These are phyloP conservation scores for Apiospora saccharicola DNA, from an alignment of 2,329 filamentous ascomycete species.

Conservation along the genomic window DNA sequence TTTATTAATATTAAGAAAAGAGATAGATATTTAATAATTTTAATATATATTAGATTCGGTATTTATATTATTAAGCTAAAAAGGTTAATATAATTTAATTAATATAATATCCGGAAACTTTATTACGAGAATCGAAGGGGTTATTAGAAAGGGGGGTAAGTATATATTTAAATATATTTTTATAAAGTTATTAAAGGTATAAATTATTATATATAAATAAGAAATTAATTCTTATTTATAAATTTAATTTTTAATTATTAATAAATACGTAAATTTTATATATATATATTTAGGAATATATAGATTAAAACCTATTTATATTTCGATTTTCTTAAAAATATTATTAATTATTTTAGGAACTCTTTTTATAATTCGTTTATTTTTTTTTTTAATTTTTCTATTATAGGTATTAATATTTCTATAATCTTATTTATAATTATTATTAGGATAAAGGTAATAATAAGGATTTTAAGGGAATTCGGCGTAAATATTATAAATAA, in stretches of 20 bases:
- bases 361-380: too few relatives aligned
- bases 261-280: neutral
- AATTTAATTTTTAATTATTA: neutral
- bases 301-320: neutral
- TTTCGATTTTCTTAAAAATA: neutral
- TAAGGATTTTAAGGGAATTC: neutral
- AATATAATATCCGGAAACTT: neutral
- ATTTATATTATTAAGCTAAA: neutral
- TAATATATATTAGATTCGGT: neutral
- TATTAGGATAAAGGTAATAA: neutral
- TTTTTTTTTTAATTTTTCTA: too few relatives aligned
- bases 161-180: too few relatives aligned
- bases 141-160: too few relatives aligned
- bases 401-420: neutral
- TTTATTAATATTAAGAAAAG: neutral
- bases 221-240: neutral
- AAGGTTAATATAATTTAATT: neutral
- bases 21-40: neutral
- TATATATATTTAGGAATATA: neutral
- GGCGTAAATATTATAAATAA: neutral
- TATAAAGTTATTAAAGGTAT: too few relatives aligned
- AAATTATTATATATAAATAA: neutral
- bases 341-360: neutral
- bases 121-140: too few relatives aligned
- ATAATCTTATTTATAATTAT: neutral